Evolutionary conservation across 345 rosid species (phyloP).

Genomic region (Lepidium africanum): DNA sequence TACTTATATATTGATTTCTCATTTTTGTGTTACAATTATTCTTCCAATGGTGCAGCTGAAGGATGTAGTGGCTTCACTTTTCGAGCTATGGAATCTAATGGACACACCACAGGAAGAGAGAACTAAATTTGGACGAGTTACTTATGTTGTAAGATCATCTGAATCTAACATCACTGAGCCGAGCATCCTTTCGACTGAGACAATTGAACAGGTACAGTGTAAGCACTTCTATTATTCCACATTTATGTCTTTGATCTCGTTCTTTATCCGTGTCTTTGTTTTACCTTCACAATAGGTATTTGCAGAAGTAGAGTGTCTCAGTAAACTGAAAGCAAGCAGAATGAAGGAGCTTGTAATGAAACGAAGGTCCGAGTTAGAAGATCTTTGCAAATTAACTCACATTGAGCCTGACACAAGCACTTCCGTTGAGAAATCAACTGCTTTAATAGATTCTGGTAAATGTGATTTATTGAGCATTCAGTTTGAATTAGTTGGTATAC

Average conservation of each 20-base stretch:
- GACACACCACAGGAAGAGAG: slow-evolving; percentile 70
- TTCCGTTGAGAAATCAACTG: slow-evolving; percentile 81
- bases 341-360: slow-evolving; percentile 97
- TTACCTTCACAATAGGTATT: slow-evolving; percentile 48
- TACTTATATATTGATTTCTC: background rate
- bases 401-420: slow-evolving; percentile 85
- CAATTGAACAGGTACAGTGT: slow-evolving; percentile 61
- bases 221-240: background rate
- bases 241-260: background rate
- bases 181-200: slow-evolving; percentile 59
- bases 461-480: background rate
- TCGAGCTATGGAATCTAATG: slow-evolving; percentile 91
- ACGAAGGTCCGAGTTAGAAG: slow-evolving; percentile 77
- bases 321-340: slow-evolving; percentile 75
- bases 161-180: slow-evolving; percentile 62
- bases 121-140: slow-evolving; percentile 46
- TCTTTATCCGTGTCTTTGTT: background rate
- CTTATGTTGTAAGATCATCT: slow-evolving; percentile 45
- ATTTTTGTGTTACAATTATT: background rate
- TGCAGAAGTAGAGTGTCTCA: slow-evolving; percentile 74
- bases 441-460: slow-evolving; percentile 87
- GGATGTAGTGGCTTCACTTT: slow-evolving; percentile 46
- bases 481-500: background rate
- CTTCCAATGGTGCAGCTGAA: slow-evolving; percentile 51
- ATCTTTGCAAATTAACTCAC: slow-evolving; percentile 61